phyloP scores from a whole-genome alignment of 768 basidiomycete species.

The Auriscalpium microsporum region DNA sequence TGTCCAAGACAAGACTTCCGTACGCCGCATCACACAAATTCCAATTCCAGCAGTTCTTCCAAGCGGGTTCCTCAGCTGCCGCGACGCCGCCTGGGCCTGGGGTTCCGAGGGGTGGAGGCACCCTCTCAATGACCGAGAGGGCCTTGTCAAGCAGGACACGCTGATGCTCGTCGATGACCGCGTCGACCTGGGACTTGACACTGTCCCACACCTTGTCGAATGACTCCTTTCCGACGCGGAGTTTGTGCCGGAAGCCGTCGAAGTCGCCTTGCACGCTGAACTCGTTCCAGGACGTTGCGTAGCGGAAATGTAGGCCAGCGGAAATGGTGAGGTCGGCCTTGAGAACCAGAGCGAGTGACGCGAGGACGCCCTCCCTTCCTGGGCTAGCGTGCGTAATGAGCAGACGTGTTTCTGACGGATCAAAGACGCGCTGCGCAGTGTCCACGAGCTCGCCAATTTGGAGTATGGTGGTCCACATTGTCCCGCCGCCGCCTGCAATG shows the following conservation, averaged over 20 bases:
- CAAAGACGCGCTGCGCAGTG: conserved; percentile 90
- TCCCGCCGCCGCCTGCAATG: conserved; percentile 97
- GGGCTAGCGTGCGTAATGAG: conserved; percentile 89
- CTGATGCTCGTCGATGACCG: conserved; percentile 87
- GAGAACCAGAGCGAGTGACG: conserved; percentile 81
- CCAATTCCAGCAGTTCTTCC: conserved; percentile 99
- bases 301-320: conserved; percentile 96
- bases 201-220: conserved; percentile 95
- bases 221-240: conserved; percentile 64
- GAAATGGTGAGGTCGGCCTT: conserved; percentile 94
- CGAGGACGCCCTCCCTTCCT: conserved; percentile 86
- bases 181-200: conserved; percentile 85
- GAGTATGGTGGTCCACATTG: conserved; percentile 97
- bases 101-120: conserved; percentile 51
- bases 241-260: conserved; percentile 79
- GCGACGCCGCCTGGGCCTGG: conserved; percentile 34
- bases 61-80: conserved; percentile 78
- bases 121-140: conserved; percentile 70
- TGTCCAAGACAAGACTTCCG: conserved; percentile 78
- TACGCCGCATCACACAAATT: conserved; percentile 94
- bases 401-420: conserved; percentile 87
- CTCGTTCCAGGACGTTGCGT: conserved; percentile 93
- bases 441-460: conserved; percentile 98
- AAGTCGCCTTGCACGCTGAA: conserved; percentile 89
- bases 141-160: conserved; percentile 84